Conservation (phyloP, 108 stramenopile genomes). For the Thalassiosira profunda region DNA sequence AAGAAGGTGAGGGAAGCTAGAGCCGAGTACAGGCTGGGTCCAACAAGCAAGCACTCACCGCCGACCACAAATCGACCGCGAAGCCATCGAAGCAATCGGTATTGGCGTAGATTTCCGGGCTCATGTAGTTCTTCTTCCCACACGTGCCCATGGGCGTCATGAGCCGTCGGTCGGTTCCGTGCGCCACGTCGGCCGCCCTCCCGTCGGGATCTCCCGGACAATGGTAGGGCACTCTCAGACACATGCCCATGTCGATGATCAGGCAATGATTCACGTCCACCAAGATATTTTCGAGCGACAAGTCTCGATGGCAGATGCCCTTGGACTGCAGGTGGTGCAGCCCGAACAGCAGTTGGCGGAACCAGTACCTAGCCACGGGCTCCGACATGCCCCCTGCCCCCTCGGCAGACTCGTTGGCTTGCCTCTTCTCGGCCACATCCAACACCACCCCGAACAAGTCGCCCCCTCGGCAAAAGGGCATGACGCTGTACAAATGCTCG, state of each 20-base stretch:
- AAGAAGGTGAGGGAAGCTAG: no score
- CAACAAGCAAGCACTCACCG: conserved; percentile 20
- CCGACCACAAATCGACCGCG: conserved; percentile 95
- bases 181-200: conserved; percentile 55
- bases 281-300: conserved; percentile 92
- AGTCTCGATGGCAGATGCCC: conserved; percentile 93
- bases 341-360: conserved; percentile 89
- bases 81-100: conserved; percentile 87
- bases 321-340: conserved; percentile 84
- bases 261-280: conserved; percentile 78
- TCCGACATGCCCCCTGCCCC: conserved; percentile 87
- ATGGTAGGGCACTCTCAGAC: conserved; percentile 88
- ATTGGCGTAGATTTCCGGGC: conserved; percentile 91
- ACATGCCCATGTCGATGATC: conserved; percentile 98
- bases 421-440: conserved; percentile 70
- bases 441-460: conserved; percentile 92
- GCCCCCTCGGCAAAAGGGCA: conserved; percentile 91
- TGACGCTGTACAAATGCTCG: conserved; percentile 84
- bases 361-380: conserved; percentile 88
- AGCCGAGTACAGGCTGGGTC: no score
- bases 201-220: conserved; percentile 26
- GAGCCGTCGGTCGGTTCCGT: conserved; percentile 65
- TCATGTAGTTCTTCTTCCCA: conserved; percentile 97
- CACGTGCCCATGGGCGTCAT: conserved; percentile 88
- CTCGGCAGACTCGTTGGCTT: conserved; percentile 47